These are phyloP conservation scores for Eucalyptus erythrocorys DNA, from an alignment of 345 rosid genomes.

Conservation along the genomic window DNA sequence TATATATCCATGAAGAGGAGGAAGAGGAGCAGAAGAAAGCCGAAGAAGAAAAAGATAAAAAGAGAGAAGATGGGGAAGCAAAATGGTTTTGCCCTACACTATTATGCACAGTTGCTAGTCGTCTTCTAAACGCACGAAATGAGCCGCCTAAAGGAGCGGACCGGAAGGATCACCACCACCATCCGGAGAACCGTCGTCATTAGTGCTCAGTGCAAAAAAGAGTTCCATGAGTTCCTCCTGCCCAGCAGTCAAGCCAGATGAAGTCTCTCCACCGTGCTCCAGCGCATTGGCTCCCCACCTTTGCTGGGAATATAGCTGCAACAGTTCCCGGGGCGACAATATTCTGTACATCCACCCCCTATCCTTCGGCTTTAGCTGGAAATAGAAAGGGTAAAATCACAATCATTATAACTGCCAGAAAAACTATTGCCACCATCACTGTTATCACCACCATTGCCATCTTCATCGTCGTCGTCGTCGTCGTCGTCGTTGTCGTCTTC, in stretches of 20 bases:
- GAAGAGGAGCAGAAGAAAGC: neutral
- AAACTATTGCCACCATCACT: neutral
- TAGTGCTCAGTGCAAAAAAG: slow-evolving; percentile 29
- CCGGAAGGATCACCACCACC: slow-evolving; percentile 2
- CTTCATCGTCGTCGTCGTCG: neutral
- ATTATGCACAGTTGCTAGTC: neutral
- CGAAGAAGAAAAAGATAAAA: neutral
- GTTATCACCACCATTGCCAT: neutral
- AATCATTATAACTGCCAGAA: slow-evolving; percentile 8
- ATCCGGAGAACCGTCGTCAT: slow-evolving; percentile 21
- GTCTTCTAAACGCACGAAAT: neutral
- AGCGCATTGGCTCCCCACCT: slow-evolving; percentile 10
- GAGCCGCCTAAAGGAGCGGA: neutral
- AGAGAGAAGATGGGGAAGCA: neutral
- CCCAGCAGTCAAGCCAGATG: slow-evolving; percentile 7
- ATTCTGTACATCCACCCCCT: slow-evolving; percentile 40
- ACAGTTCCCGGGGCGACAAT: slow-evolving; percentile 30
- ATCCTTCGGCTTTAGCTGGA: slow-evolving; percentile 46
- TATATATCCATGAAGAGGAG: neutral
- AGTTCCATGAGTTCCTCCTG: slow-evolving; percentile 41
- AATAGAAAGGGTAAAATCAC: slow-evolving; percentile 15
- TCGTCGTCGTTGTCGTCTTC: neutral
- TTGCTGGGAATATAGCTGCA: slow-evolving; percentile 38
- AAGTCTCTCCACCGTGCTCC: slow-evolving; percentile 23
- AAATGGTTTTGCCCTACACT: neutral